Evolutionary conservation across 495 filamentous ascomycete species (phyloP).

Genomic region (Talaromyces nanjingensis): DNA sequence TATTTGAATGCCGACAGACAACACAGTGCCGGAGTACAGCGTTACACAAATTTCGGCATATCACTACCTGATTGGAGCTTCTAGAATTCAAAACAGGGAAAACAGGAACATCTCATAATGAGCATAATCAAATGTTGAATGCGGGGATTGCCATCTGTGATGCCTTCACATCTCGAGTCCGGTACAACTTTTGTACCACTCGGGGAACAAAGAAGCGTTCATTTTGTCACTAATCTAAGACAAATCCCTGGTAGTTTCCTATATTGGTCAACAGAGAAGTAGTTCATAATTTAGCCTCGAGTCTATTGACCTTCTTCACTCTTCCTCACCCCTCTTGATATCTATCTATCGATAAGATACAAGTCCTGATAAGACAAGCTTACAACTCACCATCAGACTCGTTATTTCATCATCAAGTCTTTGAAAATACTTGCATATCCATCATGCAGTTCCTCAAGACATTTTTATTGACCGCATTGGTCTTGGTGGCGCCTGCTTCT

Average conservation of each 20-base stretch:
- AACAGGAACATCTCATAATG: neutral
- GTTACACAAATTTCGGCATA: neutral
- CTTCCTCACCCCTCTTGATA: neutral
- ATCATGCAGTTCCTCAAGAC: neutral
- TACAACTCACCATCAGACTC: neutral
- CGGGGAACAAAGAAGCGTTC: neutral
- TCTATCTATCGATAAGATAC: neutral
- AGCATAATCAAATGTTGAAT: neutral
- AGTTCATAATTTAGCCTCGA: neutral
- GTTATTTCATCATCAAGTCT: neutral
- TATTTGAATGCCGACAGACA: neutral
- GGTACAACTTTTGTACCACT: neutral
- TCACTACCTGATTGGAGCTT: neutral
- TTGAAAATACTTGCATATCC: neutral
- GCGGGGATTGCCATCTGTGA: neutral
- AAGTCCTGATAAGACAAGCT: neutral
- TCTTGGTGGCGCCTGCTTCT: neutral
- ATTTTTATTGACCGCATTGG: neutral
- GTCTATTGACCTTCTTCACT: neutral
- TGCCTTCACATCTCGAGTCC: neutral
- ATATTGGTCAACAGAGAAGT: neutral
- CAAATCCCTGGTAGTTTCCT: neutral
- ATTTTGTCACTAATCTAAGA: neutral
- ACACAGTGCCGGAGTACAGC: neutral
- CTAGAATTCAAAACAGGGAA: neutral